phyloP scores from a whole-genome alignment of 2,329 filamentous ascomycete species.

The Hymenoscyphus linearis region DNA sequence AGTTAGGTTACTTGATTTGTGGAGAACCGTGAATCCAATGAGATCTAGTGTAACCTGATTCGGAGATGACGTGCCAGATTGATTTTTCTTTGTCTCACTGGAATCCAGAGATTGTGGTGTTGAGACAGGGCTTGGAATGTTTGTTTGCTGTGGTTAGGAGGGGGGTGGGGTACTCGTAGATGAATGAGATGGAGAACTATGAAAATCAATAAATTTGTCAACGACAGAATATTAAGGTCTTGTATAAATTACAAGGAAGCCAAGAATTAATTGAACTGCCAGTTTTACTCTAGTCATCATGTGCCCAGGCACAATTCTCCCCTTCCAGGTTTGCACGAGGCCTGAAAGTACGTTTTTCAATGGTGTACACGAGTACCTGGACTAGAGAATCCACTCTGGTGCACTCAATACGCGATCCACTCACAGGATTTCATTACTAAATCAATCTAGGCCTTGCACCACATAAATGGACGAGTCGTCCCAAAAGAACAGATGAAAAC shows the following conservation, averaged over 20 bases:
- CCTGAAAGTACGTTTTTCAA: neutral
- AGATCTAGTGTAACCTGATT: neutral
- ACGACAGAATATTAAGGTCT: neutral
- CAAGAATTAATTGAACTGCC: neutral
- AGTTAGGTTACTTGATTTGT: neutral
- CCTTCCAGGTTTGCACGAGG: neutral
- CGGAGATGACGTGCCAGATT: neutral
- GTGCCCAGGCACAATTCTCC: neutral
- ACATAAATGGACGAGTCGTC: neutral
- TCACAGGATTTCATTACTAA: constrained; percentile 1
- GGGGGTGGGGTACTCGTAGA: neutral
- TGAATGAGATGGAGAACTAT: neutral
- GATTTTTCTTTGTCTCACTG: neutral
- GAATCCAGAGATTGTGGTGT: neutral
- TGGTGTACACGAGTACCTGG: neutral
- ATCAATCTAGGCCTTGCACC: neutral
- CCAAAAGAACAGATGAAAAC: neutral
- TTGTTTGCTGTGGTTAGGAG: neutral
- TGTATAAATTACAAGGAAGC: neutral
- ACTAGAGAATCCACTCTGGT: neutral
- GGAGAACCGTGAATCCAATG: neutral
- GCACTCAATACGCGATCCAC: neutral
- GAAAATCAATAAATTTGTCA: neutral
- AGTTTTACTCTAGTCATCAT: neutral
- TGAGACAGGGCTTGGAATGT: neutral